Conservation (phyloP, 345 rosid species). For the Citrus hindsii region DNA sequence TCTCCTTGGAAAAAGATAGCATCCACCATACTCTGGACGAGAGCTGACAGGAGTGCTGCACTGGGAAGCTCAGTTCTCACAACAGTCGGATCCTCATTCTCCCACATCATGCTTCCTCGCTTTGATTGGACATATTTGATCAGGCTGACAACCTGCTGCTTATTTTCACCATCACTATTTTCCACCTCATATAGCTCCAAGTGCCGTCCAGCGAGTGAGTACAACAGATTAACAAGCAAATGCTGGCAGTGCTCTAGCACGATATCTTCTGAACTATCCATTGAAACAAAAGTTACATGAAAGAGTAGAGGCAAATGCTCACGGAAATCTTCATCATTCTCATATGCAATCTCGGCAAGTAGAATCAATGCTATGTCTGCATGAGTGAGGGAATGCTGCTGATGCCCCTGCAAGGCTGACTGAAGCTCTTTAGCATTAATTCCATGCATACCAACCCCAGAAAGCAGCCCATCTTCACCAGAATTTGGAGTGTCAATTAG, state of each 20-base stretch:
- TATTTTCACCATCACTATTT: slow-evolving; percentile 92
- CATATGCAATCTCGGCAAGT: slow-evolving; percentile 96
- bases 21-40: slow-evolving; percentile 99
- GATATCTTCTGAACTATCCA: slow-evolving; percentile 99
- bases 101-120: slow-evolving; percentile 99
- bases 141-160: slow-evolving; percentile 93
- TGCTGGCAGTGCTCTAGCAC: slow-evolving; percentile 99
- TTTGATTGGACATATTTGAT: slow-evolving; percentile 98
- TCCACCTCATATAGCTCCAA: slow-evolving; percentile 97
- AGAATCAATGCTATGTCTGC: slow-evolving; percentile 98
- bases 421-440: slow-evolving; percentile 94
- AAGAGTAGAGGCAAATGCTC: slow-evolving; percentile 96
- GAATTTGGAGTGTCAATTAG: slow-evolving; percentile 94
- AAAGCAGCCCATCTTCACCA: slow-evolving; percentile 80
- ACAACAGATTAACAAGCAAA: slow-evolving; percentile 89
- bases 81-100: slow-evolving; percentile 92
- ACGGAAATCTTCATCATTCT: slow-evolving; percentile 97
- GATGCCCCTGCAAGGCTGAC: slow-evolving; percentile 98
- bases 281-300: slow-evolving; percentile 98
- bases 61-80: slow-evolving; percentile 88
- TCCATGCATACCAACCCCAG: slow-evolving; percentile 70
- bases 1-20: slow-evolving; percentile 99
- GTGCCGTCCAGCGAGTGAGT: slow-evolving; percentile 98
- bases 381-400: slow-evolving; percentile 92
- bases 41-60: slow-evolving; percentile 92